phyloP scores from a whole-genome alignment of 352 stramenopile species.

The Pseudoperonospora humuli region DNA sequence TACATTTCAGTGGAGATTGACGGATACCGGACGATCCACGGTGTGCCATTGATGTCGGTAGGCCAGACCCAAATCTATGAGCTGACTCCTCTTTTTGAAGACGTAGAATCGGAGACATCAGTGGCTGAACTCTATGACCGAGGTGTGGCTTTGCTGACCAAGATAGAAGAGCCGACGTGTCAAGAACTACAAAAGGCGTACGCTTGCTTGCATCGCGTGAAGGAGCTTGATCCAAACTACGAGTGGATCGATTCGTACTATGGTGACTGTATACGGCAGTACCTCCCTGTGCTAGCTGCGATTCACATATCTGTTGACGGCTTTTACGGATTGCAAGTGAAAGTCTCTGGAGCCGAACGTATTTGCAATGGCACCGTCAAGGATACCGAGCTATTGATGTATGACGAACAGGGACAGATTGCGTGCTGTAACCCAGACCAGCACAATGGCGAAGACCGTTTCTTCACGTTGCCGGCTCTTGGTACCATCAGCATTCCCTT shows the following conservation, averaged over 20 bases:
- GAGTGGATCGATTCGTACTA: constrained; percentile 86
- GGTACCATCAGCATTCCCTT: constrained; percentile 61
- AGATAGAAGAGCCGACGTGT: constrained; percentile 43
- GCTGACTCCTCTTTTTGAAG: constrained; percentile 61
- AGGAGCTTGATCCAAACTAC: constrained; percentile 59
- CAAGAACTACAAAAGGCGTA: constrained; percentile 67
- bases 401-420: constrained; percentile 40
- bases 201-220: constrained; percentile 64
- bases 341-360: constrained; percentile 53
- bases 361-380: constrained; percentile 80
- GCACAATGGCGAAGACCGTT: constrained; percentile 34
- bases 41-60: constrained; percentile 57
- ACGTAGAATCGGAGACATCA: constrained; percentile 59
- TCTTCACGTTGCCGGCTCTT: constrained; percentile 45
- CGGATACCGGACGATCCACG: constrained; percentile 55
- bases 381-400: constrained; percentile 60
- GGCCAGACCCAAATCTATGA: constrained; percentile 76
- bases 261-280: constrained; percentile 48
- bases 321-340: constrained; percentile 71
- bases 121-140: constrained; percentile 62
- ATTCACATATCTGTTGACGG: constrained; percentile 66
- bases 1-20: constrained; percentile 76
- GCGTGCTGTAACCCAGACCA: constrained; percentile 57
- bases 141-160: constrained; percentile 58
- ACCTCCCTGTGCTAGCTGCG: constrained; percentile 61